Evolutionary conservation across 768 basidiomycete genomes (phyloP), one percentile per base, ranked within the genome.

Genomic region (Leccinum disarticulatum): DNA sequence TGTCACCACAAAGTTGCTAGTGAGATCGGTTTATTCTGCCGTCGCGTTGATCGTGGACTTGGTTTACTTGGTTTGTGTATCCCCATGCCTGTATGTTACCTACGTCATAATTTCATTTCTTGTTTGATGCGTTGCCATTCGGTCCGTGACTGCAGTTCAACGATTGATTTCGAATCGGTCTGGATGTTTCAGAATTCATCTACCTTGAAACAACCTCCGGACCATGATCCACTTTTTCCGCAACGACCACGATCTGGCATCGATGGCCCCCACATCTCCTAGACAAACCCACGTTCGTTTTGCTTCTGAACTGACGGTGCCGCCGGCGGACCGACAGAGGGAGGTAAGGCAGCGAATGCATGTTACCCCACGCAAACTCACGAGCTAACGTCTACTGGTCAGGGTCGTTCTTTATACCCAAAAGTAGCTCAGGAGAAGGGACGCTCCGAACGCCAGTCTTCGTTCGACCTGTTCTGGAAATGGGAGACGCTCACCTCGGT

Each of bases 381-480:
- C n/a, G 50, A 50, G 27, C 31, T 54, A 14, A 41, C 54, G 4
- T 25, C 2, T 22, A 2, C 11, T 14, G 52, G 22, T 8, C 58
- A 72, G 73, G 56, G 59, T 53, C 71, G 66, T 57, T 54, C 75
- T 13, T 66, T 69, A 22, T 80, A 79, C 57, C 80, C 79, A 30
- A 74, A 68, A 56, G 75, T 80, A 55, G 78, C 79, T 15, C 78
- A 79, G 59, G 65, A 66, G 35, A 78, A 74, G 59, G 76, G 73
- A 52, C 59, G 46, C 46, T 69, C 70, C 9, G 70, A 74, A 61
- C 68, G 77, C 52, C 67, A 56, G 56, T 61, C 58, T 22, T 77
- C 70, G n/a, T 67, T 67, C 27, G 80, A 80, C 61, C 65, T 78
- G 38, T 74, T 65, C 61, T 80, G 79, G 80, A 65, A 63, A 48